Conservation (phyloP, 441 rosid genomes). For the Syzygium syzygioides region DNA sequence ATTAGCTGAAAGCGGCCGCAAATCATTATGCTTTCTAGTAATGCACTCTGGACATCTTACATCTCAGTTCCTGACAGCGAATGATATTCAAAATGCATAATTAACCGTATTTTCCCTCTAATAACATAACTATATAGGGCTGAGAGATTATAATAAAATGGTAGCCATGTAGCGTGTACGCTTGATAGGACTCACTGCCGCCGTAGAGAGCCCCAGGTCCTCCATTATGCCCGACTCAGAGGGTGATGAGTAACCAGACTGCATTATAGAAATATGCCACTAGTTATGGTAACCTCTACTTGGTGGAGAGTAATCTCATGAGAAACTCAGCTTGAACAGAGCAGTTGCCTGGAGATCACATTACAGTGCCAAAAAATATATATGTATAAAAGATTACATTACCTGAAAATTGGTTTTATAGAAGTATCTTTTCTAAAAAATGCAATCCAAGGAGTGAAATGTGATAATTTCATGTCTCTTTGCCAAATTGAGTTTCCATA, state of each 20-base stretch:
- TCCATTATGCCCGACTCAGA: conserved; percentile 48
- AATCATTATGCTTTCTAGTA: rapidly evolving
- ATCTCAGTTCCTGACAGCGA: background rate
- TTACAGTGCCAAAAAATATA: background rate
- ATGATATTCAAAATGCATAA: background rate
- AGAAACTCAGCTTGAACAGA: background rate
- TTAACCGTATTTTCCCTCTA: background rate
- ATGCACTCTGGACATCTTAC: background rate
- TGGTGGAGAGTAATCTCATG: background rate
- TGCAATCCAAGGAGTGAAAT: background rate
- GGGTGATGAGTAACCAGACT: conserved; percentile 63
- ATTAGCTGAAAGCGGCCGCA: background rate
- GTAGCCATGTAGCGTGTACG: background rate
- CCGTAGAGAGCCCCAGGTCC: conserved; percentile 43
- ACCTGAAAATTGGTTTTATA: background rate
- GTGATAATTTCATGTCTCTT: background rate
- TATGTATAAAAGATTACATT: background rate
- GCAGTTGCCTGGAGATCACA: background rate
- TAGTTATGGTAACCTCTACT: background rate
- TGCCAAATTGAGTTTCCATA: background rate
- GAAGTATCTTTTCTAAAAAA: background rate
- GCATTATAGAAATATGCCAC: background rate
- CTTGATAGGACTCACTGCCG: conserved; percentile 27
- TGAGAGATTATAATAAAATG: background rate
- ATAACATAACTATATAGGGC: background rate